A percentile compares a stretch with the other conserved stretches of the same genome.
These are phyloP conservation scores for Chaetomium globosum DNA, from an alignment of 2,329 filamentous ascomycete species.

Conservation along the genomic window DNA sequence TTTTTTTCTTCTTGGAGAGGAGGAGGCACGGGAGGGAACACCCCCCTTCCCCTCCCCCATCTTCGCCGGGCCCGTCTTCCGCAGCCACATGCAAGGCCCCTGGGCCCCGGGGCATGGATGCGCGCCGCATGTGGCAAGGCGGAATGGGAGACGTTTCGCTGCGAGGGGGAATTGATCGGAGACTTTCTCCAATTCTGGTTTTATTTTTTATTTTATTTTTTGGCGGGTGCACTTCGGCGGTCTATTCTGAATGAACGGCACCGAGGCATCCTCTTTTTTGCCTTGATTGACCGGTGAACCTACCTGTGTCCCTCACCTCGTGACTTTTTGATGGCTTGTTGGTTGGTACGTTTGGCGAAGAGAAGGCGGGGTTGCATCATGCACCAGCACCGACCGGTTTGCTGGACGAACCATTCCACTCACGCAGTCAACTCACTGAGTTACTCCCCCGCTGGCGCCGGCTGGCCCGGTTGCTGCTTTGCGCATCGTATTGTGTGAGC, in stretches of 20 bases:
- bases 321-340: background rate
- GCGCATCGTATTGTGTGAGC: background rate
- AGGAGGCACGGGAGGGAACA: too few species aligned
- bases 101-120: background rate
- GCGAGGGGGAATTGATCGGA: slow-evolving; percentile 1
- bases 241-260: too few species aligned
- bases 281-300: background rate
- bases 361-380: background rate
- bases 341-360: too few species aligned
- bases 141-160: background rate
- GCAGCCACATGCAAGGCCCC: slow-evolving; percentile 17
- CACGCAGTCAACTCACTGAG: background rate
- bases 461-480: background rate
- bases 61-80: slow-evolving; percentile 22
- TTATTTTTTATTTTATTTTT: too few species aligned
- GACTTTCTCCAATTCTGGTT: background rate
- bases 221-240: background rate
- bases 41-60: background rate
- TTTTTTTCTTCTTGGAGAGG: background rate
- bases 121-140: slow-evolving; percentile 9
- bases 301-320: background rate
- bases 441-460: background rate
- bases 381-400: too few species aligned
- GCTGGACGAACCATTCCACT: too few species aligned
- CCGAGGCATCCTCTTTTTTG: background rate